phyloP scores from a whole-genome alignment of 2,329 filamentous ascomycete species.

The Fusarium pininemorale region DNA sequence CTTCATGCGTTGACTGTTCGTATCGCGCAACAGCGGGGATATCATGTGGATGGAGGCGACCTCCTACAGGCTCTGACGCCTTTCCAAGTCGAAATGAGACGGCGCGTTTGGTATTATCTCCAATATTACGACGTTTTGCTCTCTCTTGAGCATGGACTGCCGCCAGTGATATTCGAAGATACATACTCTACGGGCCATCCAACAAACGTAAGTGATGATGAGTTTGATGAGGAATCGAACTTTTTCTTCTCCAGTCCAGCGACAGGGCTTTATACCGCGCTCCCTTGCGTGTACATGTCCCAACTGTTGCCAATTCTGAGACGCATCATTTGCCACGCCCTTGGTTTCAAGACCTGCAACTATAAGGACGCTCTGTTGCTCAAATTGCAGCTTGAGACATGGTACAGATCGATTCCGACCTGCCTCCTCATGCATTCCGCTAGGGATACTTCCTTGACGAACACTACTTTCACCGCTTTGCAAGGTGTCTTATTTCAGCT shows the following conservation, averaged over 20 bases:
- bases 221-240: constrained; percentile 2
- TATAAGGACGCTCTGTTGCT: neutral
- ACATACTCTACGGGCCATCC: neutral
- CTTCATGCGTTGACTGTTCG: neutral
- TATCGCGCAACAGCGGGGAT: constrained; percentile 3
- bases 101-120: constrained; percentile 14
- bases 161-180: constrained; percentile 4
- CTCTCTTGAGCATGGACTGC: constrained; percentile 12
- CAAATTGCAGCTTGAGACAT: neutral
- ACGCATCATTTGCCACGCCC: constrained; percentile 8
- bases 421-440: neutral
- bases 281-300: constrained; percentile 10
- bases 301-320: constrained; percentile 1
- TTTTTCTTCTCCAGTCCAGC: neutral
- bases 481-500: constrained; percentile 19
- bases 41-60: neutral
- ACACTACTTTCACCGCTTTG: neutral
- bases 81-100: constrained; percentile 20
- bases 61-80: neutral
- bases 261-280: neutral
- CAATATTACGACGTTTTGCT: constrained; percentile 22
- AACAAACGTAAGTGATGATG: constrained; percentile 4
- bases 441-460: neutral
- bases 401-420: constrained; percentile 16
- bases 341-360: neutral